These are phyloP conservation scores for Thalassiosira sp. DNA, from an alignment of 352 stramenopile species.

Conservation along the genomic window DNA sequence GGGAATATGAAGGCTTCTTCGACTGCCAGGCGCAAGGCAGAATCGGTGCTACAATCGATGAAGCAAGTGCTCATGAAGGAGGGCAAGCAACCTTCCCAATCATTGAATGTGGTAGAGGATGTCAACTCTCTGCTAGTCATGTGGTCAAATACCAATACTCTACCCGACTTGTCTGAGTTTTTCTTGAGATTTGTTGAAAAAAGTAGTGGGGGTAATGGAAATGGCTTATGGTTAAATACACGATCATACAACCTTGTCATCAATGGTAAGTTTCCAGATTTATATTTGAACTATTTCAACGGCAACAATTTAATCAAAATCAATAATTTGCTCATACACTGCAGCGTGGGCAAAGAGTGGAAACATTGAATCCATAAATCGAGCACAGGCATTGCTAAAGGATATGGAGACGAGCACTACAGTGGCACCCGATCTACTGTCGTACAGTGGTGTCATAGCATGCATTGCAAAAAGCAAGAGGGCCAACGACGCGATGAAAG, in stretches of 20 bases:
- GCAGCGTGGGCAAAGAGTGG: conserved; percentile 46
- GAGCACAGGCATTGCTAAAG: conserved; percentile 24
- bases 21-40: conserved; percentile 28
- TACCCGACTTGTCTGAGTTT: conserved; percentile 30
- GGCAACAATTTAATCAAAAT: background rate
- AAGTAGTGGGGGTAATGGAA: conserved; percentile 15
- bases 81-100: background rate
- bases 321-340: too few species aligned
- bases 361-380: conserved; percentile 24
- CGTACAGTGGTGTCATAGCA: conserved; percentile 40
- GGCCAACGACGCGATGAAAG: conserved; percentile 13
- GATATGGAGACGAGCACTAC: conserved; percentile 26
- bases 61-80: conserved; percentile 36
- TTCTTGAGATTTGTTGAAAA: conserved; percentile 42
- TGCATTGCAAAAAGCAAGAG: conserved; percentile 38
- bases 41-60: conserved; percentile 40
- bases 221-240: conserved; percentile 38
- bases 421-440: conserved; percentile 35
- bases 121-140: conserved; percentile 32
- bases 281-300: too few species aligned
- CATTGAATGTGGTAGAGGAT: conserved; percentile 25
- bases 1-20: conserved; percentile 33
- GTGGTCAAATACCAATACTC: conserved; percentile 41
- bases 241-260: conserved; percentile 47
- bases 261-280: conserved; percentile 33